Percentiles rank a stretch among this genome's conserved stretches.
Evolutionary conservation across 2,329 filamentous ascomycete genomes (phyloP).

Genomic region (Pseudonectria buxi): DNA sequence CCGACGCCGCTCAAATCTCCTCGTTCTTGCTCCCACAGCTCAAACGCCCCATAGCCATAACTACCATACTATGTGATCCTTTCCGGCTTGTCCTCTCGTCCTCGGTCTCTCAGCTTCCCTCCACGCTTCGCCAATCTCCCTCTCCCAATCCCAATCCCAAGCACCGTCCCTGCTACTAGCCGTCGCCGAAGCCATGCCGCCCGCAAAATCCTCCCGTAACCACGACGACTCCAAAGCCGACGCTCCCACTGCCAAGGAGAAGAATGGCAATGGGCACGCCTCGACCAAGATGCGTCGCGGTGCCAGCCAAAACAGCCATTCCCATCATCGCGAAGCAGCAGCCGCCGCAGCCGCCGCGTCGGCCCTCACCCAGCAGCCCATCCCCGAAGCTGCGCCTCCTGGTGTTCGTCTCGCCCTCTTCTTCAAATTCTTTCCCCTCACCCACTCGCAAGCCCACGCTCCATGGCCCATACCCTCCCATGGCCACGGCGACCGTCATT

Average conservation of each 20-base stretch:
- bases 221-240: conserved; percentile 43
- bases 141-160: not conserved
- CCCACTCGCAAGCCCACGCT: no score
- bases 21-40: conserved; percentile 1
- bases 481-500: not conserved
- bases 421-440: no score
- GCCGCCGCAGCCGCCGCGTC: conserved; percentile 32
- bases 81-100: no score
- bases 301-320: conserved; percentile 44
- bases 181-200: conserved; percentile 32
- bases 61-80: not conserved
- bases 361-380: conserved; percentile 12
- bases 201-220: conserved; percentile 39
- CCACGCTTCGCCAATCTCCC: no score
- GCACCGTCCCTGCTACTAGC: not conserved
- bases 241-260: conserved; percentile 35
- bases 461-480: not conserved
- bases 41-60: not conserved
- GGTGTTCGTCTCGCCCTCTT: conserved; percentile 23
- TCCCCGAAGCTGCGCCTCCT: conserved; percentile 26
- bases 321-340: conserved; percentile 37
- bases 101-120: no score
- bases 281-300: conserved; percentile 51
- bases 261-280: conserved; percentile 34
- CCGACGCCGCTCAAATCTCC: conserved; percentile 17